These are phyloP conservation scores for Vigna reflexopilosa DNA, from an alignment of 306 rosid species.

Conservation along the genomic window DNA sequence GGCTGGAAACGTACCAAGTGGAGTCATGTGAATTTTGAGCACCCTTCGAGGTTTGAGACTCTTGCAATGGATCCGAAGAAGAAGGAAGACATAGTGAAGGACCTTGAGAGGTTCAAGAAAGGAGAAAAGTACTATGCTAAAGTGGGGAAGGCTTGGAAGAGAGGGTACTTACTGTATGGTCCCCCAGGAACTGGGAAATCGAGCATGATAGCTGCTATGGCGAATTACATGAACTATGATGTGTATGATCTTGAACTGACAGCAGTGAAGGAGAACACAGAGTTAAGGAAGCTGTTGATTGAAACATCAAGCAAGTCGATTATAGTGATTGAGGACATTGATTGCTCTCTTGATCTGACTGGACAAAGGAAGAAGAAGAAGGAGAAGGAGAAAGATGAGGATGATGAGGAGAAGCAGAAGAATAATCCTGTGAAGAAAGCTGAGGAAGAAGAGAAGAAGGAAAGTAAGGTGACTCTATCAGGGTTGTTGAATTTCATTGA, in stretches of 20 bases:
- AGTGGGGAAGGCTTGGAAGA: conserved; percentile 69
- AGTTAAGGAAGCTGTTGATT: conserved; percentile 53
- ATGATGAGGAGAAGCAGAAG: not conserved
- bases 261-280: conserved; percentile 55
- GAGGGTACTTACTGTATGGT: conserved; percentile 63
- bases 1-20: conserved; percentile 40
- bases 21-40: conserved; percentile 64
- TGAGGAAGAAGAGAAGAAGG: conserved; percentile 44
- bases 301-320: conserved; percentile 49
- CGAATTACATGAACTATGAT: conserved; percentile 66
- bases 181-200: conserved; percentile 77
- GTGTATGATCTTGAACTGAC: conserved; percentile 69
- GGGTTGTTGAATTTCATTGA: conserved; percentile 68
- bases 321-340: conserved; percentile 67
- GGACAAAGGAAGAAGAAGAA: conserved; percentile 58
- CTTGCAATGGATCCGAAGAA: conserved; percentile 61
- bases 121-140: conserved; percentile 61
- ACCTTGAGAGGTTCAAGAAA: conserved; percentile 45
- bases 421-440: conserved; percentile 31
- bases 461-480: conserved; percentile 64
- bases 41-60: conserved; percentile 59
- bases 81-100: conserved; percentile 55
- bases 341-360: conserved; percentile 68
- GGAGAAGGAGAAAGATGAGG: conserved; percentile 13
- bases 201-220: conserved; percentile 67